These are phyloP conservation scores for Arctostaphylos glauca DNA, from an alignment of 148 eudicot genomes.

Conservation along the genomic window DNA sequence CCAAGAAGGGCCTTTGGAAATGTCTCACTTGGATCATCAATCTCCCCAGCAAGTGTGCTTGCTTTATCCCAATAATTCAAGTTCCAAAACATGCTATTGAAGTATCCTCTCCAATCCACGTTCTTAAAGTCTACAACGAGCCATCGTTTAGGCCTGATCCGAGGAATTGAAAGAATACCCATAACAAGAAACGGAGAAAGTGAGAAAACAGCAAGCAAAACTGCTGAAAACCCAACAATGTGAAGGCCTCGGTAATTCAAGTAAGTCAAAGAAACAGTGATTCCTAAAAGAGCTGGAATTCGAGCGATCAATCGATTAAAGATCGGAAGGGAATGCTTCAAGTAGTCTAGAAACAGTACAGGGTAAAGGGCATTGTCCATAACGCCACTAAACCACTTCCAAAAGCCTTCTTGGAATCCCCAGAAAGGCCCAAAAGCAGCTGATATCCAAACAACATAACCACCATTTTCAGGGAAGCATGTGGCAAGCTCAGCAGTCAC, in stretches of 20 bases:
- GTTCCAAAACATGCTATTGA: conserved; percentile 86
- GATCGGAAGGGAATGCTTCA: conserved; percentile 63
- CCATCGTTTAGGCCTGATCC: conserved; percentile 51
- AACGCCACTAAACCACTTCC: conserved; percentile 87
- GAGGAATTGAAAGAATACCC: conserved; percentile 53
- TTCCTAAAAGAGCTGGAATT: conserved; percentile 54
- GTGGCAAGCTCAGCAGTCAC: conserved; percentile 77
- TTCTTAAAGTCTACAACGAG: conserved; percentile 40
- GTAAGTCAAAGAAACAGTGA: conserved; percentile 59
- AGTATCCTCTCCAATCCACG: conserved; percentile 67
- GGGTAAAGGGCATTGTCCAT: conserved; percentile 85
- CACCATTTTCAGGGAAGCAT: conserved; percentile 71
- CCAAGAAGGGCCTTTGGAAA: conserved; percentile 69
- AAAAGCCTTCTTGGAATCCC: conserved; percentile 79
- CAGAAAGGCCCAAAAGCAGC: conserved; percentile 80
- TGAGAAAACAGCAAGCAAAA: conserved; percentile 57
- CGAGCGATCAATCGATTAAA: conserved; percentile 41
- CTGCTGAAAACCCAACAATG: conserved; percentile 69
- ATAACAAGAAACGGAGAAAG: conserved; percentile 64
- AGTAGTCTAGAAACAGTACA: conserved; percentile 67
- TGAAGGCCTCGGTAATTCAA: conserved; percentile 67
- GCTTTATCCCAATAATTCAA: conserved; percentile 86
- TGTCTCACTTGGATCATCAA: conserved; percentile 55
- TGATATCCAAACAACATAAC: conserved; percentile 74
- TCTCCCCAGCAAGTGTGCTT: conserved; percentile 83